Evolutionary conservation across 495 filamentous ascomycete species (phyloP), one percentile per base, ranked within the genome.

Genomic region (Bryoglossum gracile): DNA sequence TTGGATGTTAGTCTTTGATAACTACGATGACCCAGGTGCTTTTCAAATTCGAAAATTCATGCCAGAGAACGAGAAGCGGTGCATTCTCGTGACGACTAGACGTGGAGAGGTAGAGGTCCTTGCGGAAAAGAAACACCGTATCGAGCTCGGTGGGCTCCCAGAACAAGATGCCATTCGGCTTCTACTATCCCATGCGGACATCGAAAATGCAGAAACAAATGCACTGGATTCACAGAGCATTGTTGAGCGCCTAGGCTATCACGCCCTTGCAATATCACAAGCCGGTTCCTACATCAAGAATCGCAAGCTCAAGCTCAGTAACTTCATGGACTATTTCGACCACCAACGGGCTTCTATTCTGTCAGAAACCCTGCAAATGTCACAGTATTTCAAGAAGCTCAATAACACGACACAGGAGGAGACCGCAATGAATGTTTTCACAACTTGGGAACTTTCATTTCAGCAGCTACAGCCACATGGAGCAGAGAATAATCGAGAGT

Each of bases 1-100:
- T 9, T 63, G 58, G 58, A 26, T 65, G 22, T 43, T 65, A 18
- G 45, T 65, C 14, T 68, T 59, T 43, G 65, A 68, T 43, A 68
- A 68, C 38, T 38, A 45, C 10, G 43, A 45, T 34, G 26, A 45
- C 17, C 62, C 62, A 18, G 46, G 5, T n/a, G 14, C 41, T 6
- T 46, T 52, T 28, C 5, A 30, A 13, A 19, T 60, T 10, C 34
- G 40, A 30, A 24, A 58, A 4, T 62, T 38, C 46, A 28, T 58
- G 44, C 54, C 53, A 26, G 16, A 16, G 14, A 38, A 26, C 16
- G 28, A 51, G 9, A 5, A 52, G 22, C 54, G 58, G 11, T 42
- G 28, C 26, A 55, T 65, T 23, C 39, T 64, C 33, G 25, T 62
- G 24, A 64, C 61, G 11, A 60, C 40, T 26, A 41, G 61, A 35